Conservation (phyloP, 306 rosid species). For the Quercus bicolor region DNA sequence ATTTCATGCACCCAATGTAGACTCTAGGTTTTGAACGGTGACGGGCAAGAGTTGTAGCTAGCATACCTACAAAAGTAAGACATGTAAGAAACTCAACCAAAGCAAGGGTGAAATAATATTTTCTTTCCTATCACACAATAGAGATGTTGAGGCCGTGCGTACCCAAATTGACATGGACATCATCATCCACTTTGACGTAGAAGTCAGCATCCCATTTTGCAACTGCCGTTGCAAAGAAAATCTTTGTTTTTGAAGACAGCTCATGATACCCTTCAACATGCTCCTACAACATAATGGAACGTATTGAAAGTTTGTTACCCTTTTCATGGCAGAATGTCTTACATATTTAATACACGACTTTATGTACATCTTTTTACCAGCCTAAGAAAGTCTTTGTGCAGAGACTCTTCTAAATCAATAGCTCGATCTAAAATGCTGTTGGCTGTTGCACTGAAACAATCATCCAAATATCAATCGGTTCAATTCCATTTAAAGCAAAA, state of each 20-base stretch:
- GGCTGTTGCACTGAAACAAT: slow-evolving; percentile 81
- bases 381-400: slow-evolving; percentile 67
- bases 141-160: slow-evolving; percentile 17
- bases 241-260: slow-evolving; percentile 91
- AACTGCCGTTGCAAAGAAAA: slow-evolving; percentile 87
- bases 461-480: slow-evolving; percentile 30
- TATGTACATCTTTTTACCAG: slow-evolving; percentile 36
- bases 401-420: slow-evolving; percentile 89
- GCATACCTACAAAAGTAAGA: slow-evolving; percentile 57
- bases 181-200: slow-evolving; percentile 95
- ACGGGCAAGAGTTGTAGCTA: slow-evolving; percentile 78
- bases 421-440: slow-evolving; percentile 97
- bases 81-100: not conserved
- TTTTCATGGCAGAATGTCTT: slow-evolving; percentile 11
- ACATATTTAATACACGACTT: not conserved
- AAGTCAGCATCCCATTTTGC: slow-evolving; percentile 92
- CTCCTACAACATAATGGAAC: slow-evolving; percentile 48
- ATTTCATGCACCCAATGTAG: slow-evolving; percentile 97
- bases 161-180: slow-evolving; percentile 99
- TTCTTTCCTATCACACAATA: not conserved
- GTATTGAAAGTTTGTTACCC: slow-evolving; percentile 21
- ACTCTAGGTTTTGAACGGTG: slow-evolving; percentile 93
- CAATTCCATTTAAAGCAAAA: slow-evolving; percentile 26
- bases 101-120: not conserved
- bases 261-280: slow-evolving; percentile 98